Conservation (phyloP, 2,329 filamentous ascomycete genomes). For the Phialemonium atrogriseum region DNA sequence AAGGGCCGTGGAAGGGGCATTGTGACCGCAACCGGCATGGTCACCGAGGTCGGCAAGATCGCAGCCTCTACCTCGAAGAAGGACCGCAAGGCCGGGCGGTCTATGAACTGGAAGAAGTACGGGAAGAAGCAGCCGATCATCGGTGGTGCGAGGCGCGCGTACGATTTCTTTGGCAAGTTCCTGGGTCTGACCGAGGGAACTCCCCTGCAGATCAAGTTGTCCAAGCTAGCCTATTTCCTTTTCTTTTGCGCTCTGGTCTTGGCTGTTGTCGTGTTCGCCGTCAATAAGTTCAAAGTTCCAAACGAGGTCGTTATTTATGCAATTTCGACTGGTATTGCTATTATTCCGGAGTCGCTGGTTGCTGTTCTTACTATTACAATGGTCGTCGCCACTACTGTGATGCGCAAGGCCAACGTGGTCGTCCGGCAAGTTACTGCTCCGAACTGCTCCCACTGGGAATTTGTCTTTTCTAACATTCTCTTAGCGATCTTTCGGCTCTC, state of each 20-base stretch:
- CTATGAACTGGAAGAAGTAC: slow-evolving; percentile 33
- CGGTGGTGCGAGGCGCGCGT: slow-evolving; percentile 30
- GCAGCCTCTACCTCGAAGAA: slow-evolving; percentile 54
- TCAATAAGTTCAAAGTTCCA: slow-evolving; percentile 42
- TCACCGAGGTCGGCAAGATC: slow-evolving; percentile 68
- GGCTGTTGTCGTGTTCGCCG: slow-evolving; percentile 54
- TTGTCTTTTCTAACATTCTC: slow-evolving; percentile 3
- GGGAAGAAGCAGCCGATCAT: slow-evolving; percentile 30
- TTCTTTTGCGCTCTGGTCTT: slow-evolving; percentile 62
- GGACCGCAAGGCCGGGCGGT: slow-evolving; percentile 35
- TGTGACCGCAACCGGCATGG: slow-evolving; percentile 65
- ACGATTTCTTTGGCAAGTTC: slow-evolving; percentile 29
- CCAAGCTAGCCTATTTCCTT: slow-evolving; percentile 74
- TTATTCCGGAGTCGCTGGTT: slow-evolving; percentile 59
- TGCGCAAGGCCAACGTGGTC: slow-evolving; percentile 57
- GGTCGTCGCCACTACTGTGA: slow-evolving; percentile 56
- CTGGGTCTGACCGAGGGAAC: slow-evolving; percentile 63
- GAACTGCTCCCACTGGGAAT: neutral
- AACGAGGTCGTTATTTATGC: slow-evolving; percentile 54
- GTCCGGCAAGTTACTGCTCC: slow-evolving; percentile 33
- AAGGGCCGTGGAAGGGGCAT: slow-evolving; percentile 67
- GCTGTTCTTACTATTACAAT: slow-evolving; percentile 66
- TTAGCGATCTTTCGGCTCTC: slow-evolving; percentile 51
- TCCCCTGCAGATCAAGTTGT: slow-evolving; percentile 75
- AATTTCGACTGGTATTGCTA: slow-evolving; percentile 53